phyloP scores from a whole-genome alignment of 177 flowering plant genomes.

The Tripterygium wilfordii region DNA sequence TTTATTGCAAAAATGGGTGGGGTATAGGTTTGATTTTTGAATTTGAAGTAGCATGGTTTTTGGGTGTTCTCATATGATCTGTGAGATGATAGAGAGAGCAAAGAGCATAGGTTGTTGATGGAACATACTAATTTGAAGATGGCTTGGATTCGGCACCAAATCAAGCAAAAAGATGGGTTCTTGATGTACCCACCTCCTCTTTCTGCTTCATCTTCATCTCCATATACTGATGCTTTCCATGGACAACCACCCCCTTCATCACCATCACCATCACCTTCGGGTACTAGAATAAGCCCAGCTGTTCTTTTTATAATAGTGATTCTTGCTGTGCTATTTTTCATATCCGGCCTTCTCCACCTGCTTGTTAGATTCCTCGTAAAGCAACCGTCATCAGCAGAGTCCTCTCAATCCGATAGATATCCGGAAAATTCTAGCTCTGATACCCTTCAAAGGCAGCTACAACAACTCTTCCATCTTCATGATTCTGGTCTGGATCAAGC shows the following conservation, averaged over 20 bases:
- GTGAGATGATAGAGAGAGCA: constrained; percentile 18
- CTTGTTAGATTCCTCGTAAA: constrained; percentile 58
- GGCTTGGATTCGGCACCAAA: constrained; percentile 31
- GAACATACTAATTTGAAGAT: constrained; percentile 27
- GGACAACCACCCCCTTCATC: constrained; percentile 11
- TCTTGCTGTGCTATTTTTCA: constrained; percentile 56
- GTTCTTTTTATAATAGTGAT: constrained; percentile 61
- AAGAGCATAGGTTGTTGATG: constrained; percentile 10
- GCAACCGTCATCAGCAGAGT: constrained; percentile 39
- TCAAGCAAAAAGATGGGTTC: constrained; percentile 26
- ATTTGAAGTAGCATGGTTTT: constrained; percentile 3
- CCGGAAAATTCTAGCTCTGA: constrained; percentile 44
- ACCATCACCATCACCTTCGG: constrained; percentile 29
- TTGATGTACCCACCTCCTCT: constrained; percentile 31
- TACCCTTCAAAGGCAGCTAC: constrained; percentile 61
- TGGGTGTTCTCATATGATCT: constrained; percentile 7
- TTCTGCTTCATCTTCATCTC: constrained; percentile 13
- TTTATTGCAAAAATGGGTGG: constrained; percentile 3
- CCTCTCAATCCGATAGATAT: constrained; percentile 33
- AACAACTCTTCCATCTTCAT: constrained; percentile 60
- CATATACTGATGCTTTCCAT: constrained; percentile 10
- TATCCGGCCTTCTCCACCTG: constrained; percentile 59
- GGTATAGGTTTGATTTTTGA: constrained; percentile 1
- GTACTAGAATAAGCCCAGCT: constrained; percentile 51
- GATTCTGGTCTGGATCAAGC: constrained; percentile 68